phyloP scores from a whole-genome alignment of 2,329 filamentous ascomycete genomes.

The Botrytis elliptica region DNA sequence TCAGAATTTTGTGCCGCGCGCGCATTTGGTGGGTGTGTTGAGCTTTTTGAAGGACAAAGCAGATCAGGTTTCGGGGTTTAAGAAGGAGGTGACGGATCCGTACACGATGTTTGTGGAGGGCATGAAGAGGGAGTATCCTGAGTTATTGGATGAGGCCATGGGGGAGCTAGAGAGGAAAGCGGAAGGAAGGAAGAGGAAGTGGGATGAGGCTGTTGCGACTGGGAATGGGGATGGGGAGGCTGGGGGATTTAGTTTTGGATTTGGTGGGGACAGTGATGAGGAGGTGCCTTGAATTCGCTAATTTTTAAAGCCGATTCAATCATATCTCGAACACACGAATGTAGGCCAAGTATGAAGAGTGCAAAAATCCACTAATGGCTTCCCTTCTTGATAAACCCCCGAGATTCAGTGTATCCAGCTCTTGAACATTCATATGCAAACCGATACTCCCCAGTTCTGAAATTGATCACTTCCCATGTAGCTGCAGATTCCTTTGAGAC shows the following conservation, averaged over 20 bases:
- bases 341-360: not conserved
- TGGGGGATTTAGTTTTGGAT: constrained; percentile 62
- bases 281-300: constrained; percentile 40
- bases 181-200: constrained; percentile 73
- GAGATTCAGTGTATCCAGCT: not conserved
- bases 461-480: not conserved
- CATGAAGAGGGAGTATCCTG: constrained; percentile 62
- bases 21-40: constrained; percentile 71
- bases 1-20: constrained; percentile 85
- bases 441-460: not conserved
- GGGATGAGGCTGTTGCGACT: constrained; percentile 73
- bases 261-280: constrained; percentile 55
- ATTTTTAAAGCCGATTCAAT: not conserved
- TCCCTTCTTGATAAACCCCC: not conserved
- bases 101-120: constrained; percentile 73
- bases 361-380: not conserved
- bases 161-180: constrained; percentile 62
- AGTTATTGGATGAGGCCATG: constrained; percentile 64
- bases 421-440: not conserved
- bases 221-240: constrained; percentile 40
- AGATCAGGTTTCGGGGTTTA: constrained; percentile 86
- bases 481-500: not conserved
- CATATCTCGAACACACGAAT: not conserved
- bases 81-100: constrained; percentile 66
- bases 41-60: constrained; percentile 78